Base-by-base conservation (phyloP, 1,284 basidiomycete species). In the Cystobasidium slooffiae region DNA sequence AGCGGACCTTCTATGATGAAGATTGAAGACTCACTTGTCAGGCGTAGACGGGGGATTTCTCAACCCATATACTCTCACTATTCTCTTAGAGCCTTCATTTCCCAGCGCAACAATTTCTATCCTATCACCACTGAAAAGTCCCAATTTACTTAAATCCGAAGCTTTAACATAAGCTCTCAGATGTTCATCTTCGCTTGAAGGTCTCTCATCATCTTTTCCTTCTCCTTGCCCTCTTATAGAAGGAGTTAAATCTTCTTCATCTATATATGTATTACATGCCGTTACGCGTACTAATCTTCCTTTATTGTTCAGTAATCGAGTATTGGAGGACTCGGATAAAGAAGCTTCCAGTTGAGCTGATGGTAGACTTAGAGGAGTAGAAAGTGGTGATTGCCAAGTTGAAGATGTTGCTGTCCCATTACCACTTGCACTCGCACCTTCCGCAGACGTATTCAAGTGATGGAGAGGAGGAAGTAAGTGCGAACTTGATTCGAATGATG, bases 111-210 rank as follows among this genome's bases (percentile, higher is more conserved):
- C 76, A 14, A 75, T 67, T 18, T 75, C 78, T 79, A 92, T 93
- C 94, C 94, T 96, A 81, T 97, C 93, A 44, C 92, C 91, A 77
- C 89, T 89, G 77, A 95, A 87, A 4, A 92, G 83, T 0, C 93
- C 94, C 39, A 93, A 83, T 62, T 86, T 85, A 12, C 88, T 88
- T 18, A 97, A 84, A 67, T 91, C 89, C 20, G 84, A 81, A 2
- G 89, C 88, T 24, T 86, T 84, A 37, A 89, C 77, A 78, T 87
- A 89, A 0, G 91, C 76, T 1, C 68, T 56, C 1, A 64, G 47
- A 24, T 75, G 51, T 24, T 77, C 76, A 68, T 79, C 77, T 55
- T 73, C 70, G 6, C 47, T 52, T 12, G 8, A 6, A 44, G n/a
- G n/a, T n/a, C n/a, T n/a, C n/a, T 18, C 31, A 31, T 31, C 31